Evolutionary conservation across 148 eudicot genomes (phyloP).

Genomic region (Amaranthus palmeri): DNA sequence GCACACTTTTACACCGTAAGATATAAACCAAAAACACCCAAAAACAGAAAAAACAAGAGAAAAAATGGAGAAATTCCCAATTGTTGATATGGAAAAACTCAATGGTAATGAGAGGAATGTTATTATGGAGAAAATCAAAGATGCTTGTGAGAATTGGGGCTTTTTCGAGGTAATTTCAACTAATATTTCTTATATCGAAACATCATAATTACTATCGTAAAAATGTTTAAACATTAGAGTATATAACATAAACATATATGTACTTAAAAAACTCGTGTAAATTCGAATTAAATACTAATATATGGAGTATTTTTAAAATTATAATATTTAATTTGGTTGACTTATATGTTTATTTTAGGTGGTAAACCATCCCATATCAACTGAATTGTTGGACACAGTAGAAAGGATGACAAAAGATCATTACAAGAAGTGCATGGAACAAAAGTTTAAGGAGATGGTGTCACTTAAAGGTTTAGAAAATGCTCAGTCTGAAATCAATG

Average conservation of each 20-base stretch:
- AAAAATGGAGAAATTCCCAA: slow-evolving; percentile 56
- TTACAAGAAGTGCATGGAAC: slow-evolving; percentile 60
- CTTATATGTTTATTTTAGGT: slow-evolving; percentile 20
- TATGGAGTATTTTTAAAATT: too few species aligned
- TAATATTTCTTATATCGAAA: too few species aligned
- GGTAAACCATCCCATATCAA: slow-evolving; percentile 52
- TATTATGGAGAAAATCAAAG: slow-evolving; percentile 45
- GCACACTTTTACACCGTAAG: not conserved
- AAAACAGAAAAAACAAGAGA: slow-evolving; percentile 23
- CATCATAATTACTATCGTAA: too few species aligned
- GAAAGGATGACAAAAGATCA: slow-evolving; percentile 67
- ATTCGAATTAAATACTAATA: too few species aligned
- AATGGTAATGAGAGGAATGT: slow-evolving; percentile 43
- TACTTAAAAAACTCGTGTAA: too few species aligned
- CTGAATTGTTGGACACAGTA: slow-evolving; percentile 52
- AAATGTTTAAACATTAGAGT: too few species aligned
- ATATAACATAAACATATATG: too few species aligned
- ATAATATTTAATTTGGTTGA: not conserved
- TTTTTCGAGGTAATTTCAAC: slow-evolving; percentile 50
- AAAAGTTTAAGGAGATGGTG: slow-evolving; percentile 75
- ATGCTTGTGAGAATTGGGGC: slow-evolving; percentile 78
- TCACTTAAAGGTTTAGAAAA: slow-evolving; percentile 58
- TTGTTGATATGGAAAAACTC: slow-evolving; percentile 56
- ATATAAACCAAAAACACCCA: not conserved
- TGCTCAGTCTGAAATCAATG: slow-evolving; percentile 53